Base-by-base conservation (phyloP, 257 asterid genomes). In the Henckelia pumila region DNA sequence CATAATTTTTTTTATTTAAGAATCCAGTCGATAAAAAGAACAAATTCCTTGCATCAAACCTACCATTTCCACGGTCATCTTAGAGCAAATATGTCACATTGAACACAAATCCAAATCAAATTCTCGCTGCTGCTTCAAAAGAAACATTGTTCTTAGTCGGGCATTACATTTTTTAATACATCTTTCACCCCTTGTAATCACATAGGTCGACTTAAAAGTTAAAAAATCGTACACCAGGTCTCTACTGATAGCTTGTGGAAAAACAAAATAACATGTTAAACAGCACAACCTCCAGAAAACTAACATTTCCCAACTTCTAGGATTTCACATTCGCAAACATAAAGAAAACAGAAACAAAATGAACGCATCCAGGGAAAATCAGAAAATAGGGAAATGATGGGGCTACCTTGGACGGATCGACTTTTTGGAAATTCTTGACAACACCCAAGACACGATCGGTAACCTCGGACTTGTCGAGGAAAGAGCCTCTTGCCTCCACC, bases 391-490 rank as follows among this genome's bases (percentile, higher is more conserved):
- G n/a, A 64, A 63, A 19, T 14, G 68, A 47, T 13, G 65, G 22
- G 22, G n/a, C 30, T 61, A 87, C 97, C 95, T 90, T 90, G 13
- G 85, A 73, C 19, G 96, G 95, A 53, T 91, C 97, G 33, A 86
- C 84, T 82, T 88, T 91, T 74, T 88, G 91, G 76, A 85, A 91
- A 68, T 83, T 82, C 79, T 86, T 91, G 7, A 91, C 89, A 56
- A 84, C 86, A 50, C 28, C 22, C 69, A 91, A 66, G 16, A 91
- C 96, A 65, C 97, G 97, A 77, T 88, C 91, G 70, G 89, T 63
- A 77, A 91, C 97, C 78, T 91, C 96, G 16, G 83, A 77, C 70
- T 91, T 91, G 76, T 88, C 96, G 55, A 91, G 97, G 82, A 91
- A 91, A 21, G 91, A 72, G 56, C 95, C 97, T 60, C 68, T 86